A percentile compares a stretch with the other conserved stretches of the same genome.
These are phyloP conservation scores for Rhodotorula taiwanensis DNA, from an alignment of 768 basidiomycete genomes.

Conservation along the genomic window DNA sequence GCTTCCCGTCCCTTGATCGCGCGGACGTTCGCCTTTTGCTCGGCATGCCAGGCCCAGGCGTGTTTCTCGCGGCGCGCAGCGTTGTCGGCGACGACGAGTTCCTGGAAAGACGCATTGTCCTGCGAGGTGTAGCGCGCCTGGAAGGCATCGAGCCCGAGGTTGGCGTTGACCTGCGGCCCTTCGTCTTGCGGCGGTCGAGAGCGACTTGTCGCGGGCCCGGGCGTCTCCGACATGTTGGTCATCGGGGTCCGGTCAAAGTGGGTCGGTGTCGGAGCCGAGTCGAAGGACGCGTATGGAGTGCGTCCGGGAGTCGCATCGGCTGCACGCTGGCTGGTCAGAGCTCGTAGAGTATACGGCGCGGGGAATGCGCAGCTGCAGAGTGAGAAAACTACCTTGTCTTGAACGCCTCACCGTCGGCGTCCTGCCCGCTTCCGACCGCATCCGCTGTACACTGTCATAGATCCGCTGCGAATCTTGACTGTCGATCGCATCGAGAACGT, in stretches of 20 bases:
- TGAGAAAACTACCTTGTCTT: neutral
- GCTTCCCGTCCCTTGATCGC: slow-evolving; percentile 60
- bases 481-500: slow-evolving; percentile 70
- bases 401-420: slow-evolving; percentile 9
- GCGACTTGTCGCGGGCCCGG: neutral
- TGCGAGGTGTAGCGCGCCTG: slow-evolving; percentile 91
- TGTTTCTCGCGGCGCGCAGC: slow-evolving; percentile 67
- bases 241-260: slow-evolving; percentile 59
- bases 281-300: slow-evolving; percentile 47
- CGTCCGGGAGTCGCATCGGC: slow-evolving; percentile 51
- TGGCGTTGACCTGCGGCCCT: slow-evolving; percentile 53
- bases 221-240: slow-evolving; percentile 41
- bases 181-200: slow-evolving; percentile 18
- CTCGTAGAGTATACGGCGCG: too few species aligned
- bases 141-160: slow-evolving; percentile 71
- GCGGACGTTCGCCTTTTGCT: slow-evolving; percentile 66
- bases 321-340: too few species aligned
- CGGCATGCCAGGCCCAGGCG: slow-evolving; percentile 92
- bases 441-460: slow-evolving; percentile 30
- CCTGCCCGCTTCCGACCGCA: slow-evolving; percentile 34
- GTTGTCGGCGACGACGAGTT: slow-evolving; percentile 87
- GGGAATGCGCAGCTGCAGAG: too few species aligned
- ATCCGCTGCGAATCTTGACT: slow-evolving; percentile 53
- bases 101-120: slow-evolving; percentile 93
- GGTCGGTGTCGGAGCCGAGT: slow-evolving; percentile 36